Evolutionary conservation across 2,329 filamentous ascomycete genomes (phyloP), one percentile per base, ranked within the genome.

Genomic region (Ophiostoma ips): DNA sequence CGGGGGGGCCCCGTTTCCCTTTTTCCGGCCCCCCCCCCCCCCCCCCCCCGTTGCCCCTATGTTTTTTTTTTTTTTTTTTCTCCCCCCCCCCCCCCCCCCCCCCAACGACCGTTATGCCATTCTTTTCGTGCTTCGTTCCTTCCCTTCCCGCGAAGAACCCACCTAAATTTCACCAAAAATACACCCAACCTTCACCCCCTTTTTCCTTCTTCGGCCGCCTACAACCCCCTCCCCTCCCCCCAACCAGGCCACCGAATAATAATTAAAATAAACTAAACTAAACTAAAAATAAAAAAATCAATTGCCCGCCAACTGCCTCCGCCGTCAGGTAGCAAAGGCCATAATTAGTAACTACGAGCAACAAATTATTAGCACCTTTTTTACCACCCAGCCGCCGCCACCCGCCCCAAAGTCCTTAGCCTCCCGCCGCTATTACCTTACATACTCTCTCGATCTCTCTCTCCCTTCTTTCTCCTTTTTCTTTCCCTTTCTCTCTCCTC

Each of bases 341-440:
- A n/a, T n/a, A n/a, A n/a, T n/a, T n/a, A n/a, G n/a, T n/a, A n/a
- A n/a, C n/a, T n/a, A n/a, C n/a, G n/a, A 50, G 44, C 30, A 44
- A 24, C 36, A 43, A 18, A 41, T 28, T 5, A 31, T 33, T 37
- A 52, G 47, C 47, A 52, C 47, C 51, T 52, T 48, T 50, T 44
- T 50, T 49, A 16, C 11, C 24, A 45, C 43, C 30, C n/a, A 44
- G 30, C 13, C 3, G 36, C 35, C 10, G 15, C 11, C 11, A 13
- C 24, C 30, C 44, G 33, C 48, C 49, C 30, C 38, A 24, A 40
- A 44, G 12, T 9, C 15, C 36, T 37, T n/a, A 19, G 34, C 35
- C 21, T 34, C 37, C 37, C 21, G n/a, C n/a, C n/a, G n/a, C n/a
- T n/a, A n/a, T 31, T 30, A 16, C 34, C 33, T 52, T 41, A 46